phyloP scores from a whole-genome alignment of 1,284 basidiomycete species.

The Melampsora abietis-canadensis region DNA sequence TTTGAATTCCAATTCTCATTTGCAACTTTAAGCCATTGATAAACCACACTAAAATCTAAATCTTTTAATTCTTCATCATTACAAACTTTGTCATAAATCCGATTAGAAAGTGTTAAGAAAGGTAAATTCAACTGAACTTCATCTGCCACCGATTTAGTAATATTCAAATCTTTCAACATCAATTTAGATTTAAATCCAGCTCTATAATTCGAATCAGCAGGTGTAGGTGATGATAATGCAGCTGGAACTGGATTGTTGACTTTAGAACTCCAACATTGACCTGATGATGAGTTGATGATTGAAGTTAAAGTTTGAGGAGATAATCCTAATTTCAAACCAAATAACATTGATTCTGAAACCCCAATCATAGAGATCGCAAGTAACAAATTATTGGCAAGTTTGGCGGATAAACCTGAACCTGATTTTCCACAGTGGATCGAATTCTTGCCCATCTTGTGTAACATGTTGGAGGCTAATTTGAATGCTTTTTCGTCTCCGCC shows the following conservation, averaged over 20 bases:
- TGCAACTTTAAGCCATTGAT: constrained; percentile 25
- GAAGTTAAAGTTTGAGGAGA: constrained; percentile 69
- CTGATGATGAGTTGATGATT: constrained; percentile 79
- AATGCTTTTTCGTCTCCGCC: constrained; percentile 69
- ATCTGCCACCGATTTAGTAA: constrained; percentile 6
- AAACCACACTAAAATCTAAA: constrained; percentile 40
- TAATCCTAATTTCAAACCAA: constrained; percentile 72
- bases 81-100: constrained; percentile 2
- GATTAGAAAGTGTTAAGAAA: not conserved
- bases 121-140: not conserved
- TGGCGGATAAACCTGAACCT: constrained; percentile 77
- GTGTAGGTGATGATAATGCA: not conserved
- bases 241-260: constrained; percentile 38
- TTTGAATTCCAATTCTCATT: too few relatives aligned
- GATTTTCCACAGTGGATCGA: constrained; percentile 81
- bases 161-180: constrained; percentile 33
- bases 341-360: constrained; percentile 73
- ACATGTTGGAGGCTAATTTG: constrained; percentile 61
- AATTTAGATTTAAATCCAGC: constrained; percentile 27
- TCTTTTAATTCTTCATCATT: not conserved
- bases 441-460: constrained; percentile 67
- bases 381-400: constrained; percentile 75
- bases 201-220: constrained; percentile 26
- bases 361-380: constrained; percentile 51
- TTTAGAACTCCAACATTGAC: constrained; percentile 50